Base-by-base conservation (phyloP, 495 filamentous ascomycete genomes). In the Eremomyces bilateralis region DNA sequence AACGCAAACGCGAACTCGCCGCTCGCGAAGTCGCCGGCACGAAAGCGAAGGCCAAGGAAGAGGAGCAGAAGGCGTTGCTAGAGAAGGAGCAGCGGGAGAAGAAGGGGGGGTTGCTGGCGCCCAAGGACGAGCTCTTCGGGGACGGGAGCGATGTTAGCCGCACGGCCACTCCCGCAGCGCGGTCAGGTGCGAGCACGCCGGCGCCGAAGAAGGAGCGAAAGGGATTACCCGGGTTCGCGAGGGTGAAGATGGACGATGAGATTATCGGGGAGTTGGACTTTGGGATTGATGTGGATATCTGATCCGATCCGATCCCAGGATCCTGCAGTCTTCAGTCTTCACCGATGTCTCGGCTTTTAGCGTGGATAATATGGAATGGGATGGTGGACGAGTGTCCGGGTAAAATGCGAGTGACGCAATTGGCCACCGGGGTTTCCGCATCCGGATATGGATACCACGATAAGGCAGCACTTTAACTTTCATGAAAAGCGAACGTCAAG, bases 1-100 rank as follows among this genome's bases (percentile, higher is more conserved):
- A 95, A 59, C 63, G 73, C 12, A 36, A 39, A 8, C 37, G 44
- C 16, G 22, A 44, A 12, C 20, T 35, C 19, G 16, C 24, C 1
- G 38, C 25, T 24, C 42, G 39, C 22, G 65, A 65, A 28, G 64
- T 63, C 65, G 69, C 31, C 50, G 64, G 51, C 43, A 42, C 4
- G 49, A 16, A 41, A 47, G 15, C 56, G 59, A 62, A 63, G 36
- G 53, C 56, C 3, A 37, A 56, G 27, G 42, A 56, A 19, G 44
- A 46, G 37, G 45, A 49, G 30, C 39, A 46, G 32, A 31, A 43
- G 4, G 45, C 43, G 1, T 41, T 40, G 8, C 53, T 51, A 32
- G 42, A 48, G 20, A 45, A 56, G 29, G 44, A 43, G 10, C 51
- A 37, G 22, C 29, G 40, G 24, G 41, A 40, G 20, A 42, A 44